Evolutionary conservation across 495 filamentous ascomycete species (phyloP).

Genomic region (Neurospora sp.): DNA sequence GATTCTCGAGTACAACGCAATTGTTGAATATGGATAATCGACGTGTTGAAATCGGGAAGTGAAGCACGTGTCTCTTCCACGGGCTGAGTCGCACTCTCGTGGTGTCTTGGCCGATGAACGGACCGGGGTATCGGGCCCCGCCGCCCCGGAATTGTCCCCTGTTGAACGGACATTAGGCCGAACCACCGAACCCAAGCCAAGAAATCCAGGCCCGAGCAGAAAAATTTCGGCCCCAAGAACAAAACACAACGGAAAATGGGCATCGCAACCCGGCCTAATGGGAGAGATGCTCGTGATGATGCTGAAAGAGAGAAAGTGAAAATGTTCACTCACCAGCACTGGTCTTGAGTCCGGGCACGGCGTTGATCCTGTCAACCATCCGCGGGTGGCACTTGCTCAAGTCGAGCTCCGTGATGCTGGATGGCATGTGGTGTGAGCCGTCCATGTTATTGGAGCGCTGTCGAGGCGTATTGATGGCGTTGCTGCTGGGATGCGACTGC

Average conservation of each 20-base stretch:
- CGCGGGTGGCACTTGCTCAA: constrained; percentile 32
- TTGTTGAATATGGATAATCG: not conserved
- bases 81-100: not conserved
- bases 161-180: not conserved
- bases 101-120: not conserved
- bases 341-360: constrained; percentile 39
- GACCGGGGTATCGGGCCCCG: not conserved
- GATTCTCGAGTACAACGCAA: not conserved
- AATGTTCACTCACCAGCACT: constrained; percentile 35
- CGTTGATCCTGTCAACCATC: constrained; percentile 37
- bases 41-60: not conserved
- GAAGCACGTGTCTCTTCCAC: not conserved
- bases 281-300: not conserved
- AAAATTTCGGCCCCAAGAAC: not conserved
- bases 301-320: not conserved
- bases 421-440: constrained; percentile 18
- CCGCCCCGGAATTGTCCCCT: not conserved
- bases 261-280: not conserved
- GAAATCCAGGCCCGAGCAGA: not conserved
- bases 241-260: not conserved
- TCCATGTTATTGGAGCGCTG: constrained; percentile 24
- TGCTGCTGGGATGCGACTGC: not conserved
- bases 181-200: not conserved
- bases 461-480: not conserved
- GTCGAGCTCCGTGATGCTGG: constrained; percentile 33